These are phyloP conservation scores for Ganoderma leucocontextum DNA, from an alignment of 1,284 basidiomycete species.

Conservation along the genomic window DNA sequence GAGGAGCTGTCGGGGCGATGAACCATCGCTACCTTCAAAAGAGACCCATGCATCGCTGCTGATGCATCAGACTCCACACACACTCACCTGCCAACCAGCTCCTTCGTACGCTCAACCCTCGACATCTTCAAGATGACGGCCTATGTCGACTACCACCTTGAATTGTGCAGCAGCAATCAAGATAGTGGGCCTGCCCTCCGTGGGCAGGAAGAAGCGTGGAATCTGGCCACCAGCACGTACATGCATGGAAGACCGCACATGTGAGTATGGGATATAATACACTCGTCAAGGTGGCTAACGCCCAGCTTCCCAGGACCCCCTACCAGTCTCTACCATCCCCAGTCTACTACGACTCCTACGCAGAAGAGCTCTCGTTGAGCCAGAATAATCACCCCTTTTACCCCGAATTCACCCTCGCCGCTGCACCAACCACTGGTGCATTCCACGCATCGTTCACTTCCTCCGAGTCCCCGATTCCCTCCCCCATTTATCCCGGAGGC, in stretches of 20 bases:
- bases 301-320: not conserved
- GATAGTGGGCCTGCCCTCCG: not conserved
- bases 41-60: not conserved
- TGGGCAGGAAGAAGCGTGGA: not conserved
- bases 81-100: not conserved
- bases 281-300: not conserved
- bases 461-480: not conserved
- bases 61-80: not conserved
- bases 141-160: not conserved
- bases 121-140: not conserved
- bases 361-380: not conserved
- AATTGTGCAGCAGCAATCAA: not conserved
- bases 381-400: not conserved
- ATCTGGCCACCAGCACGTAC: not conserved
- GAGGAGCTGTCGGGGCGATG: constrained; percentile 4
- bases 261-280: constrained; percentile 5
- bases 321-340: not conserved
- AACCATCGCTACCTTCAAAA: not conserved
- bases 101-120: not conserved
- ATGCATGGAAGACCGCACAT: not conserved
- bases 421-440: not conserved
- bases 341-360: not conserved
- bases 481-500: not conserved
- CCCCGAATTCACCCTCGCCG: not conserved
- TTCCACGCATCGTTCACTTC: not conserved